These are phyloP conservation scores for Golubevia pallescens DNA, from an alignment of 1,284 basidiomycete genomes.

Conservation along the genomic window DNA sequence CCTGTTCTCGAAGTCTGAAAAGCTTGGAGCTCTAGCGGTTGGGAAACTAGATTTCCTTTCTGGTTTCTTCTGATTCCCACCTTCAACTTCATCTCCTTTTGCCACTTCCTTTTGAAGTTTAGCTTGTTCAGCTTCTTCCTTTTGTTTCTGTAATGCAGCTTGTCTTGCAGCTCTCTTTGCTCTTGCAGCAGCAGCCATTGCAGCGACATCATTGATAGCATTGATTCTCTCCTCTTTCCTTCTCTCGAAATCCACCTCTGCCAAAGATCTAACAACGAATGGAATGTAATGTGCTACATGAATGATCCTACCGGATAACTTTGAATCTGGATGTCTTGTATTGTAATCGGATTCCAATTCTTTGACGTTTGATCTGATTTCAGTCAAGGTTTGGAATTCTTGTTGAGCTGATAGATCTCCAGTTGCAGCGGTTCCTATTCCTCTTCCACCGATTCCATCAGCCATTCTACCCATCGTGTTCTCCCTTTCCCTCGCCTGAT, in stretches of 20 bases:
- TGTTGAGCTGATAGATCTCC: constrained; percentile 31
- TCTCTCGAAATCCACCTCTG: constrained; percentile 47
- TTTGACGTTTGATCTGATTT: constrained; percentile 34
- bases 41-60: not conserved
- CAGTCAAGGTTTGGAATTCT: constrained; percentile 45
- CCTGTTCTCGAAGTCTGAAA: constrained; percentile 39
- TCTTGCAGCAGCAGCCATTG: constrained; percentile 48
- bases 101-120: constrained; percentile 17
- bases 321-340: constrained; percentile 39
- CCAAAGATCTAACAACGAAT: constrained; percentile 47
- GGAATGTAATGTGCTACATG: constrained; percentile 62
- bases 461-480: constrained; percentile 18
- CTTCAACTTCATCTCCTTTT: constrained; percentile 12
- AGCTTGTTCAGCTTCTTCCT: constrained; percentile 29
- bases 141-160: constrained; percentile 30
- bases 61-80: not conserved
- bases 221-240: constrained; percentile 40
- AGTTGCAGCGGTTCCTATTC: constrained; percentile 44
- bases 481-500: not conserved
- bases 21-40: not conserved
- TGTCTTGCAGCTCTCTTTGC: constrained; percentile 42
- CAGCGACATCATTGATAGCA: constrained; percentile 50
- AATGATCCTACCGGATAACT: constrained; percentile 57
- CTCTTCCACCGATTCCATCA: constrained; percentile 50
- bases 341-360: constrained; percentile 52